Conservation (phyloP, 2,329 filamentous ascomycete genomes). For the Beauveria brongniartii region DNA sequence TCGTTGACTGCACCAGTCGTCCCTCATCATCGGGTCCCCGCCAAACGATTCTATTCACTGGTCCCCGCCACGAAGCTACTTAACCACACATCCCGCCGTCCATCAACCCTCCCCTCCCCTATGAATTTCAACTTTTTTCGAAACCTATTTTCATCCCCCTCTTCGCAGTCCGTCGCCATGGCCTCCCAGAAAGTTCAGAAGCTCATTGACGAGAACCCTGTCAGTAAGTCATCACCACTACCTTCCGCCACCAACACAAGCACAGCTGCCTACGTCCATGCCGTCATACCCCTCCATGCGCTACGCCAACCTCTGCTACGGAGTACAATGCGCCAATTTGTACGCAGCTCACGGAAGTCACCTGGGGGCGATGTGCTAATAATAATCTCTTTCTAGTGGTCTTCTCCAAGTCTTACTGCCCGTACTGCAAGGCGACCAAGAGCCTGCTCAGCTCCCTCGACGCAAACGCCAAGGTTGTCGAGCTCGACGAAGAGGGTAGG, state of each 20-base stretch:
- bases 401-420: constrained; percentile 96
- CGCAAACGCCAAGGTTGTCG: constrained; percentile 66
- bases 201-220: constrained; percentile 83
- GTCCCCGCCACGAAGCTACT: not conserved
- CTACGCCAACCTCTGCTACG: not conserved
- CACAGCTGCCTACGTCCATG: not conserved
- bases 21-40: not conserved
- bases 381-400: constrained; percentile 49
- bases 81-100: not conserved
- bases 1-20: not conserved
- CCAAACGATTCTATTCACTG: not conserved
- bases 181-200: constrained; percentile 74
- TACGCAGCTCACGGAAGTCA: too few relatives aligned
- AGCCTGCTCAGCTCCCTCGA: constrained; percentile 57
- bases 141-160: constrained; percentile 58
- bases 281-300: not conserved
- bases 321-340: too few relatives aligned
- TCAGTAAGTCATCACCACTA: constrained; percentile 48
- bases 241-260: not conserved
- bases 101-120: not conserved
- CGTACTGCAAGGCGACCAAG: constrained; percentile 82
- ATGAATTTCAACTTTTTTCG: constrained; percentile 67
- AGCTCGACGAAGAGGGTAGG: constrained; percentile 79
- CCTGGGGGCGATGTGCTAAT: not conserved
- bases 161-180: constrained; percentile 60